phyloP scores from a whole-genome alignment of 2,329 filamentous ascomycete genomes.

The Magnaporthiopsis rhizophila region DNA sequence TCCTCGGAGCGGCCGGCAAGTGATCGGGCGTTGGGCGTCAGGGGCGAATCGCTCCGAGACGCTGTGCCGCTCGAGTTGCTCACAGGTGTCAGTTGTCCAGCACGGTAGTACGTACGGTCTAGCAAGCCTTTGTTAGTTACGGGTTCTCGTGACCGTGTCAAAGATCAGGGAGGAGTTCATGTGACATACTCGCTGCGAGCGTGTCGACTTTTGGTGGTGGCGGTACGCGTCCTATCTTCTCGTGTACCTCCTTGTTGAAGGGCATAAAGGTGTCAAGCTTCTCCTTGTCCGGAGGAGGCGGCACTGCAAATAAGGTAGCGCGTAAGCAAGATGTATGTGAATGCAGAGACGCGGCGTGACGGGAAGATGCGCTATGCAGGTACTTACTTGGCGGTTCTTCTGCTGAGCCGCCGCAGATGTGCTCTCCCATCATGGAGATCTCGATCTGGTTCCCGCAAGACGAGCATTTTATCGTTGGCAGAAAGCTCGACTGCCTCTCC shows the following conservation, averaged over 20 bases:
- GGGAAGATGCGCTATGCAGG: not conserved
- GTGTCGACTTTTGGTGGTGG: conserved; percentile 49
- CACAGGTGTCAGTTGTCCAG: conserved; percentile 54
- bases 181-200: conserved; percentile 44
- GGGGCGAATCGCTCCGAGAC: conserved; percentile 53
- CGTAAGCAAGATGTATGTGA: not conserved
- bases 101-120: conserved; percentile 48
- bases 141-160: not conserved
- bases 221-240: conserved; percentile 35
- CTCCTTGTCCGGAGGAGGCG: conserved; percentile 8
- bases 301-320: not conserved
- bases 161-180: not conserved
- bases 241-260: conserved; percentile 26
- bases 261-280: conserved; percentile 28
- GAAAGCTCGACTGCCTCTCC: conserved; percentile 56
- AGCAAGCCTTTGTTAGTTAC: not conserved
- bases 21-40: conserved; percentile 40
- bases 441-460: conserved; percentile 70
- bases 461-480: conserved; percentile 85
- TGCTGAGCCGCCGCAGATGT: conserved; percentile 53
- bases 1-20: conserved; percentile 35
- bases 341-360: not conserved
- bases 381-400: not conserved
- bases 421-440: conserved; percentile 79
- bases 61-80: conserved; percentile 48